Evolutionary conservation across 2,329 filamentous ascomycete genomes (phyloP).

Genomic region (Alternaria sp.): DNA sequence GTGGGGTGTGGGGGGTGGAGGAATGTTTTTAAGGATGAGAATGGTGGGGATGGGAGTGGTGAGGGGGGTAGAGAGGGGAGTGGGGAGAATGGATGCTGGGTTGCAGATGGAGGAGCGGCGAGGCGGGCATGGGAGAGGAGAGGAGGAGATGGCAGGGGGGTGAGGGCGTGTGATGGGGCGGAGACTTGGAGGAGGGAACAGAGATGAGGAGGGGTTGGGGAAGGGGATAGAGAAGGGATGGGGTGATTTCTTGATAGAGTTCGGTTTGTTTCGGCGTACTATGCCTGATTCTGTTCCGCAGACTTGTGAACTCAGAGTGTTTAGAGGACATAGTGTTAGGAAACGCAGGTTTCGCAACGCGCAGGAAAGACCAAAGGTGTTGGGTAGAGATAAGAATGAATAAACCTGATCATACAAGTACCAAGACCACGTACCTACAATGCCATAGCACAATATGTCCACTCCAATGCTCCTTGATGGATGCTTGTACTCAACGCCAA

Average conservation of each 20-base stretch:
- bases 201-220: background rate
- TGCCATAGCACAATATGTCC: background rate
- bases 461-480: background rate
- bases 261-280: background rate
- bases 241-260: background rate
- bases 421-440: background rate
- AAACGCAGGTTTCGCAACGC: background rate
- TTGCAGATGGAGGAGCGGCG: background rate
- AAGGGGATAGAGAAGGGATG: background rate
- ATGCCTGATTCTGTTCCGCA: background rate
- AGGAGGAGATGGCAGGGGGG: background rate
- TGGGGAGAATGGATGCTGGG: background rate
- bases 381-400: background rate
- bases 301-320: background rate
- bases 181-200: background rate
- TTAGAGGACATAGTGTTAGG: accelerated
- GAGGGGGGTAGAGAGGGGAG: background rate
- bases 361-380: background rate
- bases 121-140: background rate
- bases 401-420: background rate
- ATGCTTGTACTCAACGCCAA: background rate
- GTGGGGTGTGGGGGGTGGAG: background rate
- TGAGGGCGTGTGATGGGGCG: background rate
- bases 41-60: background rate
- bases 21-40: background rate